A percentile compares a stretch with the other conserved stretches of the same genome.
Conservation (phyloP, 371 early-diverging fungal species). For the Mucor piriformis region DNA sequence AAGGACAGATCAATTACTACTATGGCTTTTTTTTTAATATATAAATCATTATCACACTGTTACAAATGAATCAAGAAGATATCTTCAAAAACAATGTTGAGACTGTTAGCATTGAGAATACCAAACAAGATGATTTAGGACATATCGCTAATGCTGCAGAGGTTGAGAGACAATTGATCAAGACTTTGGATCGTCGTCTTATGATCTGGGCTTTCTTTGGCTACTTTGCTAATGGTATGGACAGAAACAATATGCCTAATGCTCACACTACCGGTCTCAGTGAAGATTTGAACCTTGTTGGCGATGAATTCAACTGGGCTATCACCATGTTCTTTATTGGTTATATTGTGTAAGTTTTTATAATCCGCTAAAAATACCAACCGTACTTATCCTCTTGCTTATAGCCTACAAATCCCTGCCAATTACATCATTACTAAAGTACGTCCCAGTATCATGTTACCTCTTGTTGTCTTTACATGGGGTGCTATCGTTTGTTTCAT, state of each 20-base stretch:
- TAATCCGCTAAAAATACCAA: background rate
- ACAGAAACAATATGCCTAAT: conserved; percentile 76
- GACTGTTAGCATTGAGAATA: conserved; percentile 7
- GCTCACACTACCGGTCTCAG: conserved; percentile 57
- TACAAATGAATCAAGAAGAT: conserved; percentile 8
- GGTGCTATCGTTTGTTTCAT: conserved; percentile 64
- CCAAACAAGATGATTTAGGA: conserved; percentile 6
- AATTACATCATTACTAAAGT: conserved; percentile 55
- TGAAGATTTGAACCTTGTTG: conserved; percentile 49
- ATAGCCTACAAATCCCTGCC: conserved; percentile 46
- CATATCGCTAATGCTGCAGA: conserved; percentile 16
- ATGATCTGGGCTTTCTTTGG: conserved; percentile 71
- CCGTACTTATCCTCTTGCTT: background rate
- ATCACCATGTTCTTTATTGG: conserved; percentile 75
- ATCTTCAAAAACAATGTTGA: background rate
- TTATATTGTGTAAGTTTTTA: conserved; percentile 62
- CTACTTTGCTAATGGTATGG: conserved; percentile 75
- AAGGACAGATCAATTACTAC: background rate
- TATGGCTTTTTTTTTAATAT: conserved; percentile 3
- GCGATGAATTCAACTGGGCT: conserved; percentile 61
- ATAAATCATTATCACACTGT: background rate
- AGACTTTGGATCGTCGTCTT: conserved; percentile 69
- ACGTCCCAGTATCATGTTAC: conserved; percentile 60
- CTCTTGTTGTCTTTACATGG: conserved; percentile 65
- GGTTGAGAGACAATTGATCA: conserved; percentile 51